Conservation (phyloP, 169 alveolate species). For the Babesia bigemina region DNA sequence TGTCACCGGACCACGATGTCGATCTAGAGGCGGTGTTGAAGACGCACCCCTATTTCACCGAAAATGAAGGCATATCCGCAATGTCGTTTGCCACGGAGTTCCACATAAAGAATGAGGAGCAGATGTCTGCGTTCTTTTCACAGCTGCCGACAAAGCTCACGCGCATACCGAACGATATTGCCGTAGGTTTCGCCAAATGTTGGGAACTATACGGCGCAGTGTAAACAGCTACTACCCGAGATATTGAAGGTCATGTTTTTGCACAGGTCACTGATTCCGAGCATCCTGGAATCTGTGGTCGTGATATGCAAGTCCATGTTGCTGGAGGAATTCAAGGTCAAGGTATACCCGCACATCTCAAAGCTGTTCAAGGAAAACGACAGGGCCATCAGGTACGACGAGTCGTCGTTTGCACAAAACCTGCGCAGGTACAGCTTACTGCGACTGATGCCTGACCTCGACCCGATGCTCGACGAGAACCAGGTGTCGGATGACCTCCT, state of each 20-base stretch:
- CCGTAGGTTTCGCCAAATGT: slow-evolving; percentile 17
- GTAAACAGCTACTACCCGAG: slow-evolving; percentile 65
- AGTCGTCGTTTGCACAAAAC: not conserved
- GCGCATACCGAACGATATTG: slow-evolving; percentile 60
- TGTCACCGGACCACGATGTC: slow-evolving; percentile 29
- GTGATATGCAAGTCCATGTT: slow-evolving; percentile 61
- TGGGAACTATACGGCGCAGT: not conserved
- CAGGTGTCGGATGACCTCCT: slow-evolving; percentile 59
- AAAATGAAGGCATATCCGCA: slow-evolving; percentile 47
- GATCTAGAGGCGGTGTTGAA: slow-evolving; percentile 42
- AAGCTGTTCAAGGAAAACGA: slow-evolving; percentile 53
- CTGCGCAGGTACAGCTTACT: slow-evolving; percentile 45
- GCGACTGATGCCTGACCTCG: slow-evolving; percentile 54
- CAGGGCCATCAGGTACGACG: slow-evolving; percentile 48
- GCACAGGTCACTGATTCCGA: slow-evolving; percentile 51
- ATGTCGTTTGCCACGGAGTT: slow-evolving; percentile 69
- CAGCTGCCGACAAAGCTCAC: slow-evolving; percentile 56
- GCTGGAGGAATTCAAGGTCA: slow-evolving; percentile 45
- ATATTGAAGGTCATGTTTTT: slow-evolving; percentile 49
- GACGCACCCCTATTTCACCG: slow-evolving; percentile 56
- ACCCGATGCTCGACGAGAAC: slow-evolving; percentile 48
- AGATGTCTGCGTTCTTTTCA: slow-evolving; percentile 53
- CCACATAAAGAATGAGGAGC: slow-evolving; percentile 68
- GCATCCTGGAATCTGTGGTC: slow-evolving; percentile 53
- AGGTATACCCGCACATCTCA: slow-evolving; percentile 60